Evolutionary conservation across 345 rosid species (phyloP).

Genomic region (Luvunga scandens): DNA sequence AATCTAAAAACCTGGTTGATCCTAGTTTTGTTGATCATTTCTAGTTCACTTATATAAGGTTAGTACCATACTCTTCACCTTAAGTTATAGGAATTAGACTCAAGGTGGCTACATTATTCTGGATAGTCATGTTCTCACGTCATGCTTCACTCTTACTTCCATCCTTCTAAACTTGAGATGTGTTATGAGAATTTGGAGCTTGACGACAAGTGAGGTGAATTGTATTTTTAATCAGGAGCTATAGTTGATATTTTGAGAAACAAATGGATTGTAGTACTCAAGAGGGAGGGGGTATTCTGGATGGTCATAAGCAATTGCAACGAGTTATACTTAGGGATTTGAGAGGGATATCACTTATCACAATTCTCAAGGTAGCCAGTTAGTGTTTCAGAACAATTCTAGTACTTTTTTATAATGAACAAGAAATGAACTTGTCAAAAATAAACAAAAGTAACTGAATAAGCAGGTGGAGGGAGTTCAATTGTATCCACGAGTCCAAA

Average conservation of each 20-base stretch:
- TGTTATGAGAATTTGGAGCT: neutral
- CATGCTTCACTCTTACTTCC: neutral
- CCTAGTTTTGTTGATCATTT: no score
- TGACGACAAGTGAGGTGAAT: neutral
- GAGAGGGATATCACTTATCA: neutral
- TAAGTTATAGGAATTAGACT: no score
- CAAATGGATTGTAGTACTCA: neutral
- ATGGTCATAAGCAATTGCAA: neutral
- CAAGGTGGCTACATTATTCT: neutral
- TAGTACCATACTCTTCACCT: no score
- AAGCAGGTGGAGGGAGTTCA: no score
- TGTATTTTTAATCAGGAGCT: neutral
- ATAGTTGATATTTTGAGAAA: neutral
- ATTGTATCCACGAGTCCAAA: no score
- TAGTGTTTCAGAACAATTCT: no score
- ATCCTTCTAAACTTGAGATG: neutral
- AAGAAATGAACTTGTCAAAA: no score
- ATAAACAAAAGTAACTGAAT: no score
- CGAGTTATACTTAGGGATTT: no score
- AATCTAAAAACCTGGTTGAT: neutral
- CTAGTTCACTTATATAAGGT: no score
- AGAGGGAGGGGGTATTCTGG: no score
- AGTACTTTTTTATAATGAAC: no score
- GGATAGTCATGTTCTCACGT: neutral
- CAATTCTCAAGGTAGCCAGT: neutral